A percentile compares a stretch with the other conserved stretches of the same genome.
Conservation (phyloP, 371 early-diverging fungal species). For the Rhizopus sp. region DNA sequence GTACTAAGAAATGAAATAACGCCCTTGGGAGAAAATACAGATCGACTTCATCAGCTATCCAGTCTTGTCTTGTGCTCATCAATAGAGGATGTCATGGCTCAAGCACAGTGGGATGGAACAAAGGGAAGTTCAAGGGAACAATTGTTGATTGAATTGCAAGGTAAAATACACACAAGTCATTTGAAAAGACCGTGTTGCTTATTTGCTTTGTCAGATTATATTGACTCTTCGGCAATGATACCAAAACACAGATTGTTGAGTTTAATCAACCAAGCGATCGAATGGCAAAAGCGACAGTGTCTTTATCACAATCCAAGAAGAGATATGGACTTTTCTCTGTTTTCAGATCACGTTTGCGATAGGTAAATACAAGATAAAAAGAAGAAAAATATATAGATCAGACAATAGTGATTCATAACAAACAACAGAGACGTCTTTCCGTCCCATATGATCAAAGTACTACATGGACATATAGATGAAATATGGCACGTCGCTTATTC, state of each 20-base stretch:
- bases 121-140: slow-evolving; percentile 69
- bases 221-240: slow-evolving; percentile 85
- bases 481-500: slow-evolving; percentile 96
- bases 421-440: slow-evolving; percentile 24
- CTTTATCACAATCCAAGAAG: slow-evolving; percentile 79
- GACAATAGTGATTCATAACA: background rate
- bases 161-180: slow-evolving; percentile 29
- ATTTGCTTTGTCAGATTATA: slow-evolving; percentile 48
- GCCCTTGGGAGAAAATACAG: slow-evolving; percentile 63
- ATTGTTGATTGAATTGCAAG: slow-evolving; percentile 68
- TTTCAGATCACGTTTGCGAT: slow-evolving; percentile 77
- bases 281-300: slow-evolving; percentile 77
- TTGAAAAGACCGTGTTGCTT: background rate
- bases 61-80: slow-evolving; percentile 69
- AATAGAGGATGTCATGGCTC: slow-evolving; percentile 59
- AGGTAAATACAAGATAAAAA: slow-evolving; percentile 42
- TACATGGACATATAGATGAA: slow-evolving; percentile 87
- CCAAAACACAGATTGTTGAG: slow-evolving; percentile 80
- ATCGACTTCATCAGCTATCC: slow-evolving; percentile 62
- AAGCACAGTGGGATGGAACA: slow-evolving; percentile 82
- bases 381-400: background rate
- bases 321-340: slow-evolving; percentile 58
- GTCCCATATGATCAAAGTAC: slow-evolving; percentile 54
- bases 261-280: slow-evolving; percentile 80
- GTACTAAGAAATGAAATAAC: slow-evolving; percentile 77